Base-by-base conservation (phyloP, 2,329 filamentous ascomycete genomes). In the Emericellopsis cladophorae region DNA sequence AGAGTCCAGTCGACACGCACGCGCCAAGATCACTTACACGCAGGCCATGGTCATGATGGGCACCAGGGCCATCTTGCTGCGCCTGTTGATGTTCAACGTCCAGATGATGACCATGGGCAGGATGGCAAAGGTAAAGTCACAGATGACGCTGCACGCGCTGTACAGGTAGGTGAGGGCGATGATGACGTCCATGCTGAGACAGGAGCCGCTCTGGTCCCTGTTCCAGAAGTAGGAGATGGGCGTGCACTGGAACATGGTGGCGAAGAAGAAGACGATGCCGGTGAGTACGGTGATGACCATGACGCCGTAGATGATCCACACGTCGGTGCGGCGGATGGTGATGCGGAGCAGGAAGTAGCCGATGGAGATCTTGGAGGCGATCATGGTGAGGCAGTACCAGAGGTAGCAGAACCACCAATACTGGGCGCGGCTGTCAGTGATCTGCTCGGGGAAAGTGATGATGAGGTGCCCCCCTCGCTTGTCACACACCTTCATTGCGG, bases 41-140 rank as follows among this genome's bases (percentile, higher is more conserved):
- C 74, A 74, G 23, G 74, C 79, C 58, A 79, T 66, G 7, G 64
- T 64, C 39, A 81, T 56, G 36, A 80, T 64, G 6, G 62, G 60
- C 9, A 67, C 66, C 18, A 79, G 57, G 2, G 72, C 64, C 7
- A 65, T 26, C 49, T 77, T 79, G 3, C 66, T 69, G 42, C 59
- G 63, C 7, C 46, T 48, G 36, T 66, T 66, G 66, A 80, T 76
- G 42, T 76, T 66, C 23, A 79, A 52, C 22, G 66, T 63, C 59
- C 64, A 70, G 2, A 80, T 62, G 4, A 81, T 58, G 44, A 70
- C 68, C 8, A 71, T 62, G 0, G 72, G 72, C 4, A 76, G 51
- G 10, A 75, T 51, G 5, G 69, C 70, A 40, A 73, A 62, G 0
- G 64, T 66, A 39, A 74, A 65, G 50, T 76, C 72, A 34, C 64